Base-by-base conservation (phyloP, 345 rosid species). In the Lagerstroemia speciosa region DNA sequence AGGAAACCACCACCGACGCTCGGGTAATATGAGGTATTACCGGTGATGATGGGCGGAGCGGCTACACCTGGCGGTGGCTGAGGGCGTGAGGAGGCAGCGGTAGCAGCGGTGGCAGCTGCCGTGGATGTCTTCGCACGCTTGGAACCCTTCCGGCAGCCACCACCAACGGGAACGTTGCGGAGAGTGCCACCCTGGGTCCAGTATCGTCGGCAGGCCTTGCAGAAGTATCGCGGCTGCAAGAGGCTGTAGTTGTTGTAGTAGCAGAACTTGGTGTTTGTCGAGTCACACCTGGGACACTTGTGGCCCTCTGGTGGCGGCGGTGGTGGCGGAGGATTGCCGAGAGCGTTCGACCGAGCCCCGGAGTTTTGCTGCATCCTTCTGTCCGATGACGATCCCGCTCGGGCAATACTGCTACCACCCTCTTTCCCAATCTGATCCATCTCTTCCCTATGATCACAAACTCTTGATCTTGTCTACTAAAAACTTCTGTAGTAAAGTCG, bases 1-100 rank as follows among this genome's bases (percentile, higher is more conserved):
- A 75, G 68, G 65, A 77, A 80, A 40, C 79, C 79, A 53, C 73
- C 77, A 26, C 68, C 66, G 22, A 43, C 33, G 30, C 70, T 7
- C 9, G 45, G 24, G 61, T 50, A 58, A 30, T 58, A 58, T 3
- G 33, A 15, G 32, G 34, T 58, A 30, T 30, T 58, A 30, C 32
- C 29, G 29, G 17, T 30, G 15, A 58, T 27, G 34, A 27, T 27
- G 17, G 63, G 63, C 3, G 63, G 34, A 58, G 63, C 63, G 7
- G 27, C 34, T 19, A 34, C 14, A 58, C 63, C 63, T 30, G 33
- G 33, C 15, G 61, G 67, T 33, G 60, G 43, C 2, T 50, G 67
- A 27, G 41, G 31, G 41, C 29, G 57, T 14, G 66, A 40, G 22
- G 66, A 61, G 67, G 50, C 50, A 34, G 73, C 45, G 19, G 67